A percentile compares a stretch with the other conserved stretches of the same genome.
Conservation (phyloP, 2,329 filamentous ascomycete genomes). For the Apiospora malaysiana region DNA sequence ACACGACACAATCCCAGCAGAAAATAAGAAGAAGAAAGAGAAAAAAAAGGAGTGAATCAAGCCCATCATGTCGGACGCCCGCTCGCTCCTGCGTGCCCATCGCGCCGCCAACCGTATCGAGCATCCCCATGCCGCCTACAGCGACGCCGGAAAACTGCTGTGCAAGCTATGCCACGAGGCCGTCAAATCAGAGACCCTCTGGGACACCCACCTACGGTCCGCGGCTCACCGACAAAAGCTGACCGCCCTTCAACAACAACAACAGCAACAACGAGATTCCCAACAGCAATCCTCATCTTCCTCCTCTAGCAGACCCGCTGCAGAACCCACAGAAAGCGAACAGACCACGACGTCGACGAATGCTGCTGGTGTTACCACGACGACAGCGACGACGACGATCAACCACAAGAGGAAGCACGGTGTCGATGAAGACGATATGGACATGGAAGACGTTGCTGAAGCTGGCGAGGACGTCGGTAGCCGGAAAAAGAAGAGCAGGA, state of each 20-base stretch:
- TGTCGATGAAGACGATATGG: constrained; percentile 33
- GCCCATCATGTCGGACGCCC: constrained; percentile 76
- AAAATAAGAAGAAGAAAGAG: background rate
- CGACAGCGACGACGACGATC: constrained; percentile 26
- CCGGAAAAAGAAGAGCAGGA: constrained; percentile 42
- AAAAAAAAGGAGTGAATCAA: background rate
- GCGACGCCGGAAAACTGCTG: constrained; percentile 68
- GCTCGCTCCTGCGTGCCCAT: constrained; percentile 79
- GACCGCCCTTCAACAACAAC: constrained; percentile 31
- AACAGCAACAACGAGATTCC: background rate
- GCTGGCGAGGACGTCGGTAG: constrained; percentile 31
- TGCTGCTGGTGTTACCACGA: background rate
- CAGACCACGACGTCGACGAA: constrained; percentile 28
- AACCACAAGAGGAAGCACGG: constrained; percentile 38
- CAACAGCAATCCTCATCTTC: background rate
- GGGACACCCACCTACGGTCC: constrained; percentile 66
- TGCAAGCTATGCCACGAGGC: constrained; percentile 70
- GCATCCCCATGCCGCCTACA: constrained; percentile 72
- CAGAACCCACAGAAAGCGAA: constrained; percentile 34
- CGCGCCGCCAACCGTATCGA: constrained; percentile 75
- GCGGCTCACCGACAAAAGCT: constrained; percentile 51
- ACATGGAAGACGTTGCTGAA: constrained; percentile 39
- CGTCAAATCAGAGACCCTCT: constrained; percentile 70
- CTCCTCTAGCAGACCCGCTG: constrained; percentile 26
- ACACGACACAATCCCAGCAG: too few relatives aligned